Base-by-base conservation (phyloP, 2,329 filamentous ascomycete genomes). In the Nothomitra cinnamomea region DNA sequence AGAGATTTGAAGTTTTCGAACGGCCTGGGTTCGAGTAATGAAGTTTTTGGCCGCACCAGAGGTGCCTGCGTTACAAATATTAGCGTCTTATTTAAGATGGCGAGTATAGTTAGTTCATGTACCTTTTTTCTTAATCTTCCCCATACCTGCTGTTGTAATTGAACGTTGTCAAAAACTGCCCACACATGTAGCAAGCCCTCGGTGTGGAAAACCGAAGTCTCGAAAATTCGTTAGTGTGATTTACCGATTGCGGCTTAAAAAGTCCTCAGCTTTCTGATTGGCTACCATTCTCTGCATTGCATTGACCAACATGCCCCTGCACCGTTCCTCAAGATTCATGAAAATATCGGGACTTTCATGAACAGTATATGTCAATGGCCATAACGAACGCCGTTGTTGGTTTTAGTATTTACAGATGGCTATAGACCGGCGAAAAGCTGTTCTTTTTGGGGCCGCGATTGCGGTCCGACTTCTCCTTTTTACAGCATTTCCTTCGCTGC, bases 41-140 rank as follows among this genome's bases (percentile, higher is more conserved):
- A 90, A 98, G 78, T 98, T 98, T 73, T 92, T 95, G 72, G 89
- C 88, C 69, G 87, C 84, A 68, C 92, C 92, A 66, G 89, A 77
- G 67, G 85, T 81, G 66, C 89, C 80, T 83, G 60, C 12, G 24
- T 28, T 28, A 22, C 22, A 54, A 55, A 42, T 28, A 43, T 54
- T 35, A 54, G 53, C 17, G 13, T 24, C 1, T 2, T n/a, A 19
- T n/a, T 13, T 35, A 19, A 24, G 4, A 49, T 35, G 10, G 13
- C n/a, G 38, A 54, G 24, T 24, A n/a, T 13, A 48, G 15, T 15
- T 19, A 48, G 3, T 19, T 24, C 32, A 21, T 13, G 60, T 69
- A 79, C 80, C 89, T 74, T 90, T 95, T 77, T 87, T 94, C 81
- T 92, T 94, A 62, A 89, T 83, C 63, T 80, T 82, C 54, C 72